Evolutionary conservation across 805 yeast genomes (phyloP).

Genomic region (Wickerhamomyces bovis): DNA sequence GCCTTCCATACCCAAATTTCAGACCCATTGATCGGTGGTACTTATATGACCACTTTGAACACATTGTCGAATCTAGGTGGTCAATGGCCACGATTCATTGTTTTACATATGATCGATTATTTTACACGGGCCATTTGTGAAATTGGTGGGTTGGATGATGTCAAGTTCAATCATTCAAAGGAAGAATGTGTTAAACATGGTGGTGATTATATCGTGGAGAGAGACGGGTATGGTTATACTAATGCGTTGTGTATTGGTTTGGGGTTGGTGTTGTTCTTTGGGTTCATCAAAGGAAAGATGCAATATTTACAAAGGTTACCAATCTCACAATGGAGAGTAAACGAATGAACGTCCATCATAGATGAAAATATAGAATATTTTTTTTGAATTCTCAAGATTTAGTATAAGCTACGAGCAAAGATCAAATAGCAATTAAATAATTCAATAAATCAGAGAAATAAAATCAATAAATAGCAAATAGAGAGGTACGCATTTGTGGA

Average conservation of each 20-base stretch:
- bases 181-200: conserved; percentile 43
- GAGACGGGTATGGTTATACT: conserved; percentile 83
- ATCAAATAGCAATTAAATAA: not conserved
- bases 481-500: not conserved
- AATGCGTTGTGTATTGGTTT: conserved; percentile 58
- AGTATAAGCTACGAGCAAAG: no score
- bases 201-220: conserved; percentile 47
- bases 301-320: conserved; percentile 66
- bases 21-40: conserved; percentile 94
- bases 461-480: not conserved
- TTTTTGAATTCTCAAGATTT: no score
- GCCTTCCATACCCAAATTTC: conserved; percentile 95
- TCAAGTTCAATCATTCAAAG: conserved; percentile 32
- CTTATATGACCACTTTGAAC: conserved; percentile 94
- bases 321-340: conserved; percentile 63
- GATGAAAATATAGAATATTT: no score
- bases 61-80: conserved; percentile 93
- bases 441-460: not conserved
- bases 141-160: conserved; percentile 11
- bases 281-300: conserved; percentile 61
- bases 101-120: conserved; percentile 72
- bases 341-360: conserved; percentile 2
- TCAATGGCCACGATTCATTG: conserved; percentile 91
- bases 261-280: conserved; percentile 59
- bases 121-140: conserved; percentile 64